A percentile compares a stretch with the other conserved stretches of the same genome.
These are phyloP conservation scores for Lentinula novae-zelandiae DNA, from an alignment of 1,284 basidiomycete species.

Conservation along the genomic window DNA sequence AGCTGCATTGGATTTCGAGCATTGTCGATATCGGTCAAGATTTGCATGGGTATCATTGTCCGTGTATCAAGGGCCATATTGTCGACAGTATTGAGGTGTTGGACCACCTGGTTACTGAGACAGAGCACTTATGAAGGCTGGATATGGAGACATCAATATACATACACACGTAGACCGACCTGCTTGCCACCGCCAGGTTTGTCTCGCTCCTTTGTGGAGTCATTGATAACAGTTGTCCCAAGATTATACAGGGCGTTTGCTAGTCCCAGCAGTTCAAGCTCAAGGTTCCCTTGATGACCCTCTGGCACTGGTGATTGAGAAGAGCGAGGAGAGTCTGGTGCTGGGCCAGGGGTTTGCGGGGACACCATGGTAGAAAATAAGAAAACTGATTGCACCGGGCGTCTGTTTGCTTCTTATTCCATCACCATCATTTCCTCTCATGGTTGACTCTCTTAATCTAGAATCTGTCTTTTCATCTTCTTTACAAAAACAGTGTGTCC, in stretches of 20 bases:
- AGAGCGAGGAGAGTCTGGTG: slow-evolving; percentile 67
- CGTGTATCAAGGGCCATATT: slow-evolving; percentile 54
- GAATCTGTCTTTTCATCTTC: background rate
- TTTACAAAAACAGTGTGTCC: background rate
- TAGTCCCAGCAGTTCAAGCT: slow-evolving; percentile 69
- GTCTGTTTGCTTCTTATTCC: background rate
- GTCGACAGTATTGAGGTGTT: slow-evolving; percentile 60
- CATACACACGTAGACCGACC: slow-evolving; percentile 65
- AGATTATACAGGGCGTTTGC: slow-evolving; percentile 74
- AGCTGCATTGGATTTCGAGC: slow-evolving; percentile 75
- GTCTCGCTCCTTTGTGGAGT: slow-evolving; percentile 72
- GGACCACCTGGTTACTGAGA: slow-evolving; percentile 64
- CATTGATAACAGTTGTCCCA: slow-evolving; percentile 74
- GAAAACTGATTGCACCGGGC: background rate
- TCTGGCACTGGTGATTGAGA: slow-evolving; percentile 67
- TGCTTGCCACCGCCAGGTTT: slow-evolving; percentile 60
- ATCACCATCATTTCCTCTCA: background rate
- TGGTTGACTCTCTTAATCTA: background rate
- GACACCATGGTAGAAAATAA: background rate
- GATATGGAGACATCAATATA: slow-evolving; percentile 7
- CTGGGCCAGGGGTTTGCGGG: slow-evolving; percentile 25
- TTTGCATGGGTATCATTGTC: slow-evolving; percentile 69
- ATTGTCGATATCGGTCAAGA: slow-evolving; percentile 72
- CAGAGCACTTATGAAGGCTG: background rate
- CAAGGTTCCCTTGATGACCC: slow-evolving; percentile 67